phyloP scores from a whole-genome alignment of 2,329 filamentous ascomycete genomes.

The Cordyceps tenuipes region DNA sequence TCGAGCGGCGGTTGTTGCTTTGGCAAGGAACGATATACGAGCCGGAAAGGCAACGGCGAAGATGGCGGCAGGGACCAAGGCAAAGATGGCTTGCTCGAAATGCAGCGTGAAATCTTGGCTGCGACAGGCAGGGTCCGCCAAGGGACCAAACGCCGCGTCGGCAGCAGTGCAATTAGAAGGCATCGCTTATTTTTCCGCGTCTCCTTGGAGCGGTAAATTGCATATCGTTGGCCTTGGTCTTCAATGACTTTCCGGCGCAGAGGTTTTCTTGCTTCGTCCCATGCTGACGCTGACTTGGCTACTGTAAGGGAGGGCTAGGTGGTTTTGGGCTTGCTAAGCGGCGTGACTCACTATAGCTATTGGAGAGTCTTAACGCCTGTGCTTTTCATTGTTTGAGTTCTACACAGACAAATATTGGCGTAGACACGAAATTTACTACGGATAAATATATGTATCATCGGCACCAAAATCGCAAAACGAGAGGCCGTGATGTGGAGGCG shows the following conservation, averaged over 20 bases:
- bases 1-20: neutral
- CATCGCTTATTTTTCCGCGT: neutral
- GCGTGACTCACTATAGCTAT: neutral
- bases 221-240: neutral
- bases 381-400: no score
- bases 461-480: neutral
- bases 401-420: no score
- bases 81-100: constrained; percentile 8
- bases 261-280: neutral
- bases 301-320: neutral
- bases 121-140: neutral
- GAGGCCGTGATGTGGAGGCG: neutral
- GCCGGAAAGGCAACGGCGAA: constrained; percentile 3
- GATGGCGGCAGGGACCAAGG: neutral
- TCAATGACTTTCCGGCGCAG: neutral
- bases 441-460: no score
- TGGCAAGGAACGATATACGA: neutral
- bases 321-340: neutral
- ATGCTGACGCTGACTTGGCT: no score
- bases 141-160: constrained; percentile 2
- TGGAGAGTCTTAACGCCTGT: neutral
- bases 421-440: no score
- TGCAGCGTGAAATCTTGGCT: constrained; percentile 7
- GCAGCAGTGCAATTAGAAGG: neutral
- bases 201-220: neutral